phyloP scores from a whole-genome alignment of 768 basidiomycete genomes.

The Sutorius australiensis region DNA sequence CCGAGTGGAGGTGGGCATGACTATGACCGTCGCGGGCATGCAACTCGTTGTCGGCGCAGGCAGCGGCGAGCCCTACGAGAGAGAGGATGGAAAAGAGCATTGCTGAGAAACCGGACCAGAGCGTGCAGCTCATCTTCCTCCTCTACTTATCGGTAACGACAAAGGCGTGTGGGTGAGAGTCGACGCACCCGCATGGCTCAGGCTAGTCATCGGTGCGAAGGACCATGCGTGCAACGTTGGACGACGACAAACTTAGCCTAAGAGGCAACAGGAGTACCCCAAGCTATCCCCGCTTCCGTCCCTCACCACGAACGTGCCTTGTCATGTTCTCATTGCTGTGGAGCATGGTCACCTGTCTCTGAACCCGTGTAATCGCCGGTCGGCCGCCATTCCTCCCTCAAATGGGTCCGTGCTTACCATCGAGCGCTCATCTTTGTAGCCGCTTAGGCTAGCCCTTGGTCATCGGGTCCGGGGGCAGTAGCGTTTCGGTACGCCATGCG shows the following conservation, averaged over 20 bases:
- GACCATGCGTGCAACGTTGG: background rate
- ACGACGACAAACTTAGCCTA: background rate
- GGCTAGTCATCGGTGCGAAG: no score
- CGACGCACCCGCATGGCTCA: background rate
- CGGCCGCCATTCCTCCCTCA: background rate
- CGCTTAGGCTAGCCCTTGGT: background rate
- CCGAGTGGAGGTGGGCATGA: constrained; percentile 30
- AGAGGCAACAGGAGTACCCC: background rate
- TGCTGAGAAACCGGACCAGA: background rate
- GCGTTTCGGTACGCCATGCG: background rate
- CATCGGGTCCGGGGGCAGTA: background rate
- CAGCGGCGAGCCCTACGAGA: constrained; percentile 17
- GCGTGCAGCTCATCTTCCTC: background rate
- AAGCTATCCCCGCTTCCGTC: background rate
- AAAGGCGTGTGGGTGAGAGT: background rate
- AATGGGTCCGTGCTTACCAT: no score
- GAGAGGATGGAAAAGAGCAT: constrained; percentile 19
- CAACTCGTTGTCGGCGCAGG: constrained; percentile 18
- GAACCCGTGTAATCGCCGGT: background rate
- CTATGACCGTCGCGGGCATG: constrained; percentile 29
- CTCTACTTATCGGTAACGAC: background rate
- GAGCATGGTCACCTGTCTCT: background rate
- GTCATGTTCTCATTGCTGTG: background rate
- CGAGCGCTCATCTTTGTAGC: background rate
- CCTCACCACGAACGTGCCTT: background rate